Evolutionary conservation across 805 yeast species (phyloP).

Genomic region (Kazachstania martiniae): DNA sequence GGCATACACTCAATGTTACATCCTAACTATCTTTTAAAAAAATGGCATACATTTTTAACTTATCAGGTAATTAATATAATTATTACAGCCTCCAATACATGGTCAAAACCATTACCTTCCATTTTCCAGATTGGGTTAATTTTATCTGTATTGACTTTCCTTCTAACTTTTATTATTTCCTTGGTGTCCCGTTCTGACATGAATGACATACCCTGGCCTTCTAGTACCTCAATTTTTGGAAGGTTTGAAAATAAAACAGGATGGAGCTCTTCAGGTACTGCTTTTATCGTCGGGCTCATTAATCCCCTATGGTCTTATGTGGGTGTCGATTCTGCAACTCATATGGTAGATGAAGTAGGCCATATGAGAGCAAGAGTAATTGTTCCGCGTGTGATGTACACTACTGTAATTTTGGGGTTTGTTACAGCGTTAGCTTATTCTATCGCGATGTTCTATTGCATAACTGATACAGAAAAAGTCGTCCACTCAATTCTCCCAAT

Average conservation of each 20-base stretch:
- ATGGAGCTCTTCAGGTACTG: slow-evolving; percentile 47
- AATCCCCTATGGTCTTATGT: slow-evolving; percentile 64
- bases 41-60: slow-evolving; percentile 47
- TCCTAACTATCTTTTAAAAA: slow-evolving; percentile 29
- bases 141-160: slow-evolving; percentile 41
- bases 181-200: slow-evolving; percentile 42
- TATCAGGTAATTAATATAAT: slow-evolving; percentile 36
- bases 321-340: slow-evolving; percentile 62
- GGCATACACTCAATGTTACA: slow-evolving; percentile 38
- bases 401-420: slow-evolving; percentile 56
- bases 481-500: slow-evolving; percentile 44
- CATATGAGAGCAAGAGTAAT: slow-evolving; percentile 24
- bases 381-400: slow-evolving; percentile 51
- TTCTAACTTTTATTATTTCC: slow-evolving; percentile 42
- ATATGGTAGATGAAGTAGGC: slow-evolving; percentile 51
- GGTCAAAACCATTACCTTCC: slow-evolving; percentile 41
- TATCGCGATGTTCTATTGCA: slow-evolving; percentile 48
- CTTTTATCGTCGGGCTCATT: slow-evolving; percentile 58
- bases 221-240: slow-evolving; percentile 42
- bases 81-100: slow-evolving; percentile 38
- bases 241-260: slow-evolving; percentile 48
- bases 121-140: slow-evolving; percentile 41
- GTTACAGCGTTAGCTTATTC: slow-evolving; percentile 44
- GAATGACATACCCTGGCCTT: slow-evolving; percentile 28
- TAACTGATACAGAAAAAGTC: slow-evolving; percentile 41